phyloP scores from a whole-genome alignment of 257 asterid species.

The Verbascum thapsus region DNA sequence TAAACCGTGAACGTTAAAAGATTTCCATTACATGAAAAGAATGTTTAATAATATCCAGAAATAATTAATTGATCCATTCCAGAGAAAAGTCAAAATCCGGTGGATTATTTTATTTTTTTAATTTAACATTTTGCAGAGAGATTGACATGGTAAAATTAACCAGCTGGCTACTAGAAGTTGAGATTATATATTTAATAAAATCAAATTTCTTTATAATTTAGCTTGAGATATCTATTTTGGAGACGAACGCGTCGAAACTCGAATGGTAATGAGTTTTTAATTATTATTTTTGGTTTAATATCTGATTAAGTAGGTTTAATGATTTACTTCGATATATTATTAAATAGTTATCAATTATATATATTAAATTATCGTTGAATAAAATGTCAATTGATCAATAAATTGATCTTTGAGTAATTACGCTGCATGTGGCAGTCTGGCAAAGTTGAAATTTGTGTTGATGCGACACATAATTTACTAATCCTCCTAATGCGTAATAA shows the following conservation, averaged over 20 bases:
- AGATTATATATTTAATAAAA: neutral
- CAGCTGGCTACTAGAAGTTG: neutral
- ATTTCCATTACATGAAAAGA: no score
- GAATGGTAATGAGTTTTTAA: neutral
- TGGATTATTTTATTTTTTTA: no score
- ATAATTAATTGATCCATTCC: no score
- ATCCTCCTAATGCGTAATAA: neutral
- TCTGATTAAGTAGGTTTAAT: no score
- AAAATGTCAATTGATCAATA: neutral
- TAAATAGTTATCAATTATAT: neutral
- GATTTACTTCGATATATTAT: no score
- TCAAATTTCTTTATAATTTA: conserved; percentile 10
- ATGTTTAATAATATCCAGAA: no score
- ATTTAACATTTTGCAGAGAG: no score
- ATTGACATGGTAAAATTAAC: no score
- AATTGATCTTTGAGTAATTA: neutral
- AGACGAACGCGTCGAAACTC: neutral
- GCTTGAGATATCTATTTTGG: conserved; percentile 7
- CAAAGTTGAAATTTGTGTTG: conserved; percentile 18
- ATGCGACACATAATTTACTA: conserved; percentile 5
- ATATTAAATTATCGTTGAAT: no score
- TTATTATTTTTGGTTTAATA: neutral
- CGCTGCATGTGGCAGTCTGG: conserved; percentile 28
- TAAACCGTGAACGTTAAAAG: neutral
- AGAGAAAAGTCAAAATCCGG: neutral